Base-by-base conservation (phyloP, 805 yeast genomes). In the Saccharomycopsis fibuligera region DNA sequence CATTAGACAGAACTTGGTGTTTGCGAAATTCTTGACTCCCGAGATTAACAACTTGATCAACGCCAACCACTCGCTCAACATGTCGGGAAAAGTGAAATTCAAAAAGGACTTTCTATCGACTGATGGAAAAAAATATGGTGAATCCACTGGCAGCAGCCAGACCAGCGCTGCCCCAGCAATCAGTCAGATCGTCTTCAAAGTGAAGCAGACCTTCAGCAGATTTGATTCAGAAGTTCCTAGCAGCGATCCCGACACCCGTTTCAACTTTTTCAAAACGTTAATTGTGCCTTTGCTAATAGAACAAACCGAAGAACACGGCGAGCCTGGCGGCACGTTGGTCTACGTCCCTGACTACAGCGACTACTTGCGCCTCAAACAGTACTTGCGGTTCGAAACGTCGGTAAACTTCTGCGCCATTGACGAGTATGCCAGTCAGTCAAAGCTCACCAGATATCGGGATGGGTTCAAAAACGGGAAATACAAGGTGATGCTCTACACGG, bases 261-360 rank as follows among this genome's bases (percentile, higher is more conserved):
- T 88, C 69, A 81, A 83, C 57, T 82, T 75, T 62, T 91, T 93
- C 66, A 79, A 82, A 46, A 80, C 83, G 48, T 81, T 80, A 6
- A 68, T 81, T 5, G 68, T 91, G 8, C 95, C 96, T 3, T 67
- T 89, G 62, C 72, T 30, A 68, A 81, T 37, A 75, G 50, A 46
- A 36, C 35, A 42, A 16, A 33, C 69, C 48, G 99, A 46, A 27
- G 50, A 50, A 25, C 31, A 41, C 27, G 45, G 39, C 22, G 42
- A 36, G 2, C n/a, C n/a, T n/a, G 53, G 69, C 47, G 99, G 98
- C 1, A 75, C 87, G 0, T 64, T 93, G 56, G 66, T 93, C 2
- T 87, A 83, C 59, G 78, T 93, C 38, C 95, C 97, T 1, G 81
- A 85, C 2, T 93, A 91, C 63, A 78, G 84, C 41, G 99, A 93